Conservation (phyloP, 192 early-diverging fungal species). For the Backusella parvicylindrica region DNA sequence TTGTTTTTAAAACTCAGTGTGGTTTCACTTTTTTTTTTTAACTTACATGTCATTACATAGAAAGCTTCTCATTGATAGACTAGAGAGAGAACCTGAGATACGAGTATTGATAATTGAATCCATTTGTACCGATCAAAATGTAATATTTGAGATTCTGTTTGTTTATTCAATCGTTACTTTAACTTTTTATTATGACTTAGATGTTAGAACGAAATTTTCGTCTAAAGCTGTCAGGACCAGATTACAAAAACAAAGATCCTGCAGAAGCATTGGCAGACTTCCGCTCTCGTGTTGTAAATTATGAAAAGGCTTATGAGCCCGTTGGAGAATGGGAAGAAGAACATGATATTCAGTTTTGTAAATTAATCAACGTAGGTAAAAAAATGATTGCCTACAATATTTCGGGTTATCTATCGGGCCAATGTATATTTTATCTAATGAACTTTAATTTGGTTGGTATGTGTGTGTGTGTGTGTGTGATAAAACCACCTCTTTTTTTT, state of each 20-base stretch:
- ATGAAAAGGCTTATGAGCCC: slow-evolving; percentile 90
- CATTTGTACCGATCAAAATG: slow-evolving; percentile 76
- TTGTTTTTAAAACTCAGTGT: neutral
- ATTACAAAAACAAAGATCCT: slow-evolving; percentile 85
- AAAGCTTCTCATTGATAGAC: slow-evolving; percentile 58
- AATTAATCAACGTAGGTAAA: slow-evolving; percentile 94
- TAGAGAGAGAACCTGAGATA: slow-evolving; percentile 59
- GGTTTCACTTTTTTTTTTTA: neutral
- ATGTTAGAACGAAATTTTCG: slow-evolving; percentile 80
- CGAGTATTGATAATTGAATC: slow-evolving; percentile 77
- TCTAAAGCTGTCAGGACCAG: slow-evolving; percentile 91
- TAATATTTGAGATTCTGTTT: neutral
- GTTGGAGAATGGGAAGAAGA: slow-evolving; percentile 83
- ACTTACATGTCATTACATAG: slow-evolving; percentile 9
- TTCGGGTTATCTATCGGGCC: slow-evolving; percentile 87
- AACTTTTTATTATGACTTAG: slow-evolving; percentile 1
- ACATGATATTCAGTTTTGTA: slow-evolving; percentile 83
- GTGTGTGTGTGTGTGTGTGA: slow-evolving; percentile 4
- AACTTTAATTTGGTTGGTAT: slow-evolving; percentile 85
- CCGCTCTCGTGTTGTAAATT: slow-evolving; percentile 78
- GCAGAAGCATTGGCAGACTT: slow-evolving; percentile 83
- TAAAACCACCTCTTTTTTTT: too few species aligned
- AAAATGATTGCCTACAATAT: slow-evolving; percentile 95
- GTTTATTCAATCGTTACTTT: neutral
- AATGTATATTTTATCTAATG: slow-evolving; percentile 98